A percentile compares a stretch with the other conserved stretches of the same genome.
Conservation (phyloP, 1,284 basidiomycete genomes). For the Wallemia hederae region DNA sequence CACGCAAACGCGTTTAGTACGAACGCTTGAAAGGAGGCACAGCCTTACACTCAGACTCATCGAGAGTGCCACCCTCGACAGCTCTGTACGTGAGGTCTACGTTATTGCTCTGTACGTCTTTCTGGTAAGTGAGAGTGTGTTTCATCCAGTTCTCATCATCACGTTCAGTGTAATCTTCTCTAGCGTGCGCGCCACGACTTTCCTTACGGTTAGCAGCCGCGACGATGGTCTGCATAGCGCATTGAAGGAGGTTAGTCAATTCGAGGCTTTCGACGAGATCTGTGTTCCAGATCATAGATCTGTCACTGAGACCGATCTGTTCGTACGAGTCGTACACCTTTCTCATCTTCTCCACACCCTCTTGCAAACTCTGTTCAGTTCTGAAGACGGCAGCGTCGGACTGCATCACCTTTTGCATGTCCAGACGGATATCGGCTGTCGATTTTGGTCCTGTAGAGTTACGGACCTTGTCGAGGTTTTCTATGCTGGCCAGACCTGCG, state of each 20-base stretch:
- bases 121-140: slow-evolving; percentile 53
- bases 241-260: slow-evolving; percentile 80
- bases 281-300: slow-evolving; percentile 97
- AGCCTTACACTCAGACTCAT: slow-evolving; percentile 26
- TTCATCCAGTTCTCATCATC: slow-evolving; percentile 84
- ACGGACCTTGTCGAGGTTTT: slow-evolving; percentile 68
- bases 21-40: background rate
- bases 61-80: slow-evolving; percentile 61
- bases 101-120: slow-evolving; percentile 35
- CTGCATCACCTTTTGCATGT: slow-evolving; percentile 99
- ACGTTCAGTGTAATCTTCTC: slow-evolving; percentile 74
- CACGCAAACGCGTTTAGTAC: background rate
- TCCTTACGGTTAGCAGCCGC: slow-evolving; percentile 88
- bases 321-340: slow-evolving; percentile 64
- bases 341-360: slow-evolving; percentile 65
- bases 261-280: slow-evolving; percentile 93
- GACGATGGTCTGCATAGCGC: slow-evolving; percentile 81
- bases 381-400: slow-evolving; percentile 74
- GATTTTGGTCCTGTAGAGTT: slow-evolving; percentile 51
- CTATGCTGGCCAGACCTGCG: slow-evolving; percentile 59
- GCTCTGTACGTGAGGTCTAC: slow-evolving; percentile 69
- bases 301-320: slow-evolving; percentile 82
- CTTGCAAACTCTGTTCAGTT: slow-evolving; percentile 66
- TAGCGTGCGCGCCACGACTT: slow-evolving; percentile 87
- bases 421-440: slow-evolving; percentile 66